Evolutionary conservation across 108 stramenopile genomes (phyloP).

Genomic region (Cyclotella cryptica): DNA sequence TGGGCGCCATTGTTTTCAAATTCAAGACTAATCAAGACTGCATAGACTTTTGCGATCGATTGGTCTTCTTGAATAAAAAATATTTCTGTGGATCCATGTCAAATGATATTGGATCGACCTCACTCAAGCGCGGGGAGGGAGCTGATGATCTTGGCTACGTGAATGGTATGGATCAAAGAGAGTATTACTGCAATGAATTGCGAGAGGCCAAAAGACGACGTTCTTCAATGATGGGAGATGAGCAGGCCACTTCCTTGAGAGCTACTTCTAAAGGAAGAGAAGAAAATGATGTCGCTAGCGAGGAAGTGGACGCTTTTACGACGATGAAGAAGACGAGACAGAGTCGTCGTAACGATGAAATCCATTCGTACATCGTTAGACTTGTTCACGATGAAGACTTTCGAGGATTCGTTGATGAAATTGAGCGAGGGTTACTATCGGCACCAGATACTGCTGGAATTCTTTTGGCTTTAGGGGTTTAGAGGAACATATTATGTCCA

Average conservation of each 20-base stretch:
- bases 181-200: constrained; percentile 21
- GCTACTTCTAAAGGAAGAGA: background rate
- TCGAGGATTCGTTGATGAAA: constrained; percentile 46
- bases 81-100: constrained; percentile 20
- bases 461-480: constrained; percentile 22
- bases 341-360: constrained; percentile 20
- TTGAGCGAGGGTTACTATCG: constrained; percentile 38
- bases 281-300: background rate
- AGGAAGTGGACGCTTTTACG: background rate
- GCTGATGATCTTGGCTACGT: background rate
- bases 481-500: background rate
- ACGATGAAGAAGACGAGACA: constrained; percentile 11
- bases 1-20: constrained; percentile 47
- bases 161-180: constrained; percentile 40
- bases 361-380: constrained; percentile 42
- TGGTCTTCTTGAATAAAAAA: constrained; percentile 45
- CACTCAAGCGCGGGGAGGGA: background rate
- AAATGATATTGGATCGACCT: background rate
- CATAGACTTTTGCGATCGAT: constrained; percentile 49
- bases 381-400: constrained; percentile 49
- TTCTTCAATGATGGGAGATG: constrained; percentile 19
- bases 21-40: constrained; percentile 40
- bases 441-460: constrained; percentile 31
- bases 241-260: background rate
- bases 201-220: constrained; percentile 22